Evolutionary conservation across 331 rosid genomes (phyloP), one percentile per base, ranked within the genome.

Genomic region (Quercus lobata): DNA sequence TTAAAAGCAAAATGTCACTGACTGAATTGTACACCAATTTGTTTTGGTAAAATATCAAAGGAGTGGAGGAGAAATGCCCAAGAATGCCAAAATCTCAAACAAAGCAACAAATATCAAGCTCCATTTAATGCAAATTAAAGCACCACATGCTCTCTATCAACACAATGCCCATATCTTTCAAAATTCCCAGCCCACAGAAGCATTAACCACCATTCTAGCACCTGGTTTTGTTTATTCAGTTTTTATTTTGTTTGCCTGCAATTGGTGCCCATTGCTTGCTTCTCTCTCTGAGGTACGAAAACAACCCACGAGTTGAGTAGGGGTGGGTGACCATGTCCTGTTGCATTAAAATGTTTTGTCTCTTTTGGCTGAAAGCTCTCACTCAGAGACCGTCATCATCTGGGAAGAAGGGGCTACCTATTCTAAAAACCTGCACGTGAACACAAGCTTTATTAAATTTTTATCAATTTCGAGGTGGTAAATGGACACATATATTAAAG

Each of bases 91-190:
- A 78, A 41, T 9, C 49, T 41, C 49, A 41, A 41, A 2, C 14
- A 41, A 41, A 41, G 49, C 14, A 9, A 41, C 49, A 41, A 41
- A 83, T 70, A 69, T 76, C 80, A 37, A 68, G 66, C 21, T 41
- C 44, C 29, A 87, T 41, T 86, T 72, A 85, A 80, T 85, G 90
- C 82, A 85, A 80, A 80, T 84, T 63, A 68, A 34, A 78, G 55
- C 66, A 53, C 79, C 75, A 63, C 80, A 73, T 61, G 73, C 49
- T 49, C 71, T 24, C 10, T 54, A 49, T 71, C n/a, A 14, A 5
- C 66, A 15, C 3, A 62, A 2, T 16, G 41, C 69, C 69, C 41
- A 6, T 15, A 11, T 25, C 34, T 11, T 62, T 29, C 41, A 18
- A 16, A 63, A 58, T 69, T 53, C 68, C 17, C 78, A 70, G 86